These are phyloP conservation scores for Priceomyces fermenticarens DNA, from an alignment of 805 yeast genomes.

Conservation along the genomic window DNA sequence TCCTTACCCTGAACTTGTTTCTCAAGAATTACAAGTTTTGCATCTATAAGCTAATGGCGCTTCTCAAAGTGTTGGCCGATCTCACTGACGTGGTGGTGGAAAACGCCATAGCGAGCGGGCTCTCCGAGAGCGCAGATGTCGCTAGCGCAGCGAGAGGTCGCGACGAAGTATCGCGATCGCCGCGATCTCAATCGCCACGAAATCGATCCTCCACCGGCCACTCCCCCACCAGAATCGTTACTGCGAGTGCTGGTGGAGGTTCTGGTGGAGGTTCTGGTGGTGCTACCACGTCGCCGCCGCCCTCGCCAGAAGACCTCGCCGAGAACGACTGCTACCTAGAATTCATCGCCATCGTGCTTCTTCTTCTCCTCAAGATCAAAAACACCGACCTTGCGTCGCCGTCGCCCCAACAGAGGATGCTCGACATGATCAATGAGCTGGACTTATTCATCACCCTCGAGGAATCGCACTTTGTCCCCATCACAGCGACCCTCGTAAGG, in stretches of 20 bases:
- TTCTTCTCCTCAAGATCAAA: constrained; percentile 31
- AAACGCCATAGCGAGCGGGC: too few species aligned
- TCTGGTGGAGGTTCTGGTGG: too few species aligned
- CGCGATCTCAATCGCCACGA: too few species aligned
- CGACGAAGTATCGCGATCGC: too few species aligned
- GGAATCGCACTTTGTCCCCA: constrained; percentile 23
- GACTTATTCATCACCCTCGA: constrained; percentile 19
- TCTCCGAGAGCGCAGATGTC: too few species aligned
- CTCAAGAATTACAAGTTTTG: constrained; percentile 34
- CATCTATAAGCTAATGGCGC: constrained; percentile 35
- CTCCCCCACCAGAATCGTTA: too few species aligned
- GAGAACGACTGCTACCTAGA: constrained; percentile 28
- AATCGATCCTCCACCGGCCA: too few species aligned
- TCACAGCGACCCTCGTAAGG: constrained; percentile 28
- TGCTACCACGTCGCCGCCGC: constrained; percentile 2
- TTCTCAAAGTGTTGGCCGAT: constrained; percentile 25
- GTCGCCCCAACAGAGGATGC: constrained; percentile 3
- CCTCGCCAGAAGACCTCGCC: constrained; percentile 8
- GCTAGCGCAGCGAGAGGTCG: neutral
- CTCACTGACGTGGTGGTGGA: neutral
- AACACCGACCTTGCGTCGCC: constrained; percentile 12
- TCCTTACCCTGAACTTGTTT: constrained; percentile 37
- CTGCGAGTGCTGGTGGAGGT: too few species aligned
- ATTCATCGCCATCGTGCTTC: constrained; percentile 31
- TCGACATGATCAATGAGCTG: constrained; percentile 8